Evolutionary conservation across 176 grass and related monocot genomes (phyloP).

Genomic region (Rhynchospora tenuis): DNA sequence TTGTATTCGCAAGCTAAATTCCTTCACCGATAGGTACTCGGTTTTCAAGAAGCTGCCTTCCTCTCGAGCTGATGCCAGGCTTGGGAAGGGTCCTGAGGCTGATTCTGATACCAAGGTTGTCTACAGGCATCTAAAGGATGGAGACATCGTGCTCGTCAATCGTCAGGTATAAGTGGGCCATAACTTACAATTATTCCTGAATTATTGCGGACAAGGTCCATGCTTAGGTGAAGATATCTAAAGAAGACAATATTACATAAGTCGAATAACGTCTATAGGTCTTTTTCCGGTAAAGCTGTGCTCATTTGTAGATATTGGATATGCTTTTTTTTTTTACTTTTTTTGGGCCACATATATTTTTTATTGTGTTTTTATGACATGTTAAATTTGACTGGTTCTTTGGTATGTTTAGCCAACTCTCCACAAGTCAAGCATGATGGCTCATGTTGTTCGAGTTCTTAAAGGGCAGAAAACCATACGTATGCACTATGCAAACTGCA

Average conservation of each 20-base stretch:
- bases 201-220: conserved; percentile 5
- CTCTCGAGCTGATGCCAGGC: conserved; percentile 45
- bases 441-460: conserved; percentile 83
- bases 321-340: neutral
- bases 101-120: conserved; percentile 82
- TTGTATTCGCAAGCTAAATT: conserved; percentile 47
- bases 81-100: conserved; percentile 59
- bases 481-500: conserved; percentile 99
- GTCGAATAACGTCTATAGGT: neutral
- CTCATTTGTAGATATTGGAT: neutral
- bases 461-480: conserved; percentile 89
- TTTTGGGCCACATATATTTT: neutral
- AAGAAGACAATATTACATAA: neutral
- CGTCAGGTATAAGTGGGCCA: conserved; percentile 53
- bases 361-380: neutral
- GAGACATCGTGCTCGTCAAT: conserved; percentile 90
- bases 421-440: conserved; percentile 99
- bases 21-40: conserved; percentile 24
- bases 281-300: neutral
- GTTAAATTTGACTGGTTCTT: conserved; percentile 10
- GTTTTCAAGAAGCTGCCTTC: conserved; percentile 50
- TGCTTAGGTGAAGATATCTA: neutral
- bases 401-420: conserved; percentile 61
- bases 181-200: neutral
- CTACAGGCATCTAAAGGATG: conserved; percentile 79